Percentiles rank a stretch among this genome's conserved stretches.
Evolutionary conservation across 371 early-diverging fungal genomes (phyloP).

Genomic region (Actinomortierella wolfii): DNA sequence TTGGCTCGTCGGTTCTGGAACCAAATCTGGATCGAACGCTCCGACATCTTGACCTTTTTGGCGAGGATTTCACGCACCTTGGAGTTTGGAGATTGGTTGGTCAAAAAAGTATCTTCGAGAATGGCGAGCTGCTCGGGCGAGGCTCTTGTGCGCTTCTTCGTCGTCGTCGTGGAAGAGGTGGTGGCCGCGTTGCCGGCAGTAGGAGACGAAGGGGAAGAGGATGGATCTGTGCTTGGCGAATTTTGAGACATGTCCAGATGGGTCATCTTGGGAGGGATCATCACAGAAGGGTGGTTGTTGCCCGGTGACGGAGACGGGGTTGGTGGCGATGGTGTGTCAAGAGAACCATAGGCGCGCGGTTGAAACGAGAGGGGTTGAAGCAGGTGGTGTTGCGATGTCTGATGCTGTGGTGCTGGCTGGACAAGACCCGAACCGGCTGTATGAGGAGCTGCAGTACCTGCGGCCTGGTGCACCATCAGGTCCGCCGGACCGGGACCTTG

Average conservation of each 20-base stretch:
- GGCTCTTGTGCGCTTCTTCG: constrained; percentile 75
- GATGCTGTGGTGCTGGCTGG: constrained; percentile 20
- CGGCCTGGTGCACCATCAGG: too few relatives aligned
- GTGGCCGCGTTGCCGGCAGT: constrained; percentile 32
- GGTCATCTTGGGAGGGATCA: constrained; percentile 38
- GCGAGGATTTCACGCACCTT: constrained; percentile 88
- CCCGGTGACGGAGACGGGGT: constrained; percentile 46
- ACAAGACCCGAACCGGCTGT: constrained; percentile 16
- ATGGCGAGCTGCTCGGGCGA: constrained; percentile 74
- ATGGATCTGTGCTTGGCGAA: constrained; percentile 38
- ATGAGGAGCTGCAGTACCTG: constrained; percentile 28
- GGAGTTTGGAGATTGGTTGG: constrained; percentile 73
- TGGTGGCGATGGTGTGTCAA: constrained; percentile 42
- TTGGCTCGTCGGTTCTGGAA: constrained; percentile 99
- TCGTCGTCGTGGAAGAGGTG: constrained; percentile 36
- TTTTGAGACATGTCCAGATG: constrained; percentile 47
- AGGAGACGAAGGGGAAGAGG: constrained; percentile 41
- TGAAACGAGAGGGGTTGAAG: constrained; percentile 24
- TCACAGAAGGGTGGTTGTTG: constrained; percentile 38
- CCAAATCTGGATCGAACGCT: constrained; percentile 97
- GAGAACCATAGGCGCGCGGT: constrained; percentile 31
- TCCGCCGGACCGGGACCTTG: too few relatives aligned
- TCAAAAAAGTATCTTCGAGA: constrained; percentile 74
- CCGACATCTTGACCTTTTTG: constrained; percentile 88
- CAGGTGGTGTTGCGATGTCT: constrained; percentile 29